Percentiles rank a stretch among this genome's conserved stretches.
phyloP scores from a whole-genome alignment of 495 filamentous ascomycete species.

The Amorphotheca resinae region DNA sequence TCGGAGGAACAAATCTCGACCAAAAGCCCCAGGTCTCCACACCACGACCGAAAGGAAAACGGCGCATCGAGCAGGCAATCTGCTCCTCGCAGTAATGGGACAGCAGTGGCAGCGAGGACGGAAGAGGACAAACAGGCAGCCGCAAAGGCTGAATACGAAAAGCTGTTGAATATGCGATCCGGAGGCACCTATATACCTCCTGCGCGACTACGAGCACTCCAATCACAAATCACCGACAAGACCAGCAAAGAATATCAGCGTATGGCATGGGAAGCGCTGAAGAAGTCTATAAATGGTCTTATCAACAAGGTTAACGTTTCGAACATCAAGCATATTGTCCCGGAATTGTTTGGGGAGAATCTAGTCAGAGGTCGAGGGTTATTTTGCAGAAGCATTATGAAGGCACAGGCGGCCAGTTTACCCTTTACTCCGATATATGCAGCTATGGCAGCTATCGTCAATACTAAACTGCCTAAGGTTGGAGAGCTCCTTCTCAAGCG shows the following conservation, averaged over 20 bases:
- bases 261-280: conserved; percentile 97
- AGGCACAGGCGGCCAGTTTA: conserved; percentile 90
- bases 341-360: conserved; percentile 91
- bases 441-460: conserved; percentile 89
- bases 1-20: conserved; percentile 19
- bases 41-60: conserved; percentile 4
- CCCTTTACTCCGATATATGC: conserved; percentile 94
- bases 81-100: conserved; percentile 33
- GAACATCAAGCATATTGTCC: conserved; percentile 96
- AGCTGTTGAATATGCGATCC: conserved; percentile 76
- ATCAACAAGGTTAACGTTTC: conserved; percentile 97
- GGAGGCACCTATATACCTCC: conserved; percentile 95
- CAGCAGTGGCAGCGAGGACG: conserved; percentile 32
- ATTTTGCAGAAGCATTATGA: conserved; percentile 93
- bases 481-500: conserved; percentile 82
- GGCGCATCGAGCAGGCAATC: not conserved
- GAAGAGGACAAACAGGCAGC: conserved; percentile 70
- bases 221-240: conserved; percentile 95
- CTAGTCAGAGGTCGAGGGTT: conserved; percentile 79
- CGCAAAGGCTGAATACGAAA: conserved; percentile 85
- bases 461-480: conserved; percentile 90
- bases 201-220: conserved; percentile 76
- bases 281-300: conserved; percentile 96
- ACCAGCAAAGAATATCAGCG: conserved; percentile 93
- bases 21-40: conserved; percentile 19